Evolutionary conservation across 1,284 basidiomycete species (phyloP).

Genomic region (Leccinum insolens): DNA sequence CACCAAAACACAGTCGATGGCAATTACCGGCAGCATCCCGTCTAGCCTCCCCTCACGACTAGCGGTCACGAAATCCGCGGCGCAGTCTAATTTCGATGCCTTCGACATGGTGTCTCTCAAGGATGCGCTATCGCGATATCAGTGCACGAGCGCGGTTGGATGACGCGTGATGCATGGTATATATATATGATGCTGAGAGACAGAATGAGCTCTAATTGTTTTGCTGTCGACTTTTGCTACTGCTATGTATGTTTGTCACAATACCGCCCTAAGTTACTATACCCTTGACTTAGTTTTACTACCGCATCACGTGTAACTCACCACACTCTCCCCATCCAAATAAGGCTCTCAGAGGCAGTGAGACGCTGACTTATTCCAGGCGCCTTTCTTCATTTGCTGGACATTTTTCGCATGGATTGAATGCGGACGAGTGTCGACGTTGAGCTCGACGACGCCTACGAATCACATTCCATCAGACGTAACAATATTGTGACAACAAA

Average conservation of each 20-base stretch:
- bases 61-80: slow-evolving; percentile 16
- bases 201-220: not conserved
- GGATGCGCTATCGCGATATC: slow-evolving; percentile 41
- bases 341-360: not conserved
- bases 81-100: slow-evolving; percentile 31
- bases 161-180: slow-evolving; percentile 6
- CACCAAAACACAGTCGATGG: slow-evolving; percentile 14
- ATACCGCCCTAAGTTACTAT: slow-evolving; percentile 9
- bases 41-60: slow-evolving; percentile 10
- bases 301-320: slow-evolving; percentile 11
- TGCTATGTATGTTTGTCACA: slow-evolving; percentile 7
- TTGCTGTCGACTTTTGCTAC: slow-evolving; percentile 3
- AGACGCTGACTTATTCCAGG: not conserved
- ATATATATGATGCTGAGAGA: not conserved
- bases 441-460: not conserved
- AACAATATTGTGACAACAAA: not conserved
- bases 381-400: not conserved
- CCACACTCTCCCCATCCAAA: slow-evolving; percentile 10
- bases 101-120: slow-evolving; percentile 44
- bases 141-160: slow-evolving; percentile 17
- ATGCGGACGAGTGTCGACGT: not conserved
- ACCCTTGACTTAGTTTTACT: slow-evolving; percentile 10
- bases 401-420: not conserved
- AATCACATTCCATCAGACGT: slow-evolving; percentile 3
- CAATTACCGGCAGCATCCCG: slow-evolving; percentile 9